Evolutionary conservation across 257 asterid species (phyloP), one percentile per base, ranked within the genome.

Genomic region (Primulina tabacum): DNA sequence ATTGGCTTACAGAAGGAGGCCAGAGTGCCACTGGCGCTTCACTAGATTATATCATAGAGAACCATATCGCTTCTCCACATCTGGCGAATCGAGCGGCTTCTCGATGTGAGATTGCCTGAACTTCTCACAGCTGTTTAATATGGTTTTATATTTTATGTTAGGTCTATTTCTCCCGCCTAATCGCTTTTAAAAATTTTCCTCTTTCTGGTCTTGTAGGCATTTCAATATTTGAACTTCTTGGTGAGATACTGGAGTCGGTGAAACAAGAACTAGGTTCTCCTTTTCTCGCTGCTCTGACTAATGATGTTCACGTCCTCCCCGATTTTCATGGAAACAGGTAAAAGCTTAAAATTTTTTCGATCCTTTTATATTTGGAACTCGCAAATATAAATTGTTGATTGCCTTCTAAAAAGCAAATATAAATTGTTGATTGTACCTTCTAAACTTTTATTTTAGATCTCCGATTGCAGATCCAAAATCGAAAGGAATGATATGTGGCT

Each of bases 321-420:
- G 97, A 94, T 82, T 93, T 93, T 79, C 99, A 93, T 78, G 99
- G 99, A 56, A 93, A 93, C 89, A 89, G 98, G 98, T 92, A 77
- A 73, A 74, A 34, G 69, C 72, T 52, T 35, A 43, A 66, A 61
- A 68, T 38, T 66, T 72, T 35, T 32, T 56, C 59, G 11, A 37
- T 32, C 32, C 2, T 69, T 60, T 35, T 68, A 3, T 38, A 64
- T 38, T 17, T 65, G 52, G 53, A 43, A 43, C n/a, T 43, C n/a
- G 6, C 53, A 11, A 70, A 18, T 37, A 6, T 18, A 50, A 65
- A 9, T 24, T 71, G 71, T 67, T 71, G 53, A 21, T 37, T 75
- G 63, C 62, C 70, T 37, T 56, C 73, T 77, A 63, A 78, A 56
- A n/a, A n/a, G 6, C 53, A 11, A 70, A 18, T 37, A 6, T 18